Evolutionary conservation across 176 grass and related monocot species (phyloP), one percentile per base, ranked within the genome.

Genomic region (Urochloa ruziziensis): DNA sequence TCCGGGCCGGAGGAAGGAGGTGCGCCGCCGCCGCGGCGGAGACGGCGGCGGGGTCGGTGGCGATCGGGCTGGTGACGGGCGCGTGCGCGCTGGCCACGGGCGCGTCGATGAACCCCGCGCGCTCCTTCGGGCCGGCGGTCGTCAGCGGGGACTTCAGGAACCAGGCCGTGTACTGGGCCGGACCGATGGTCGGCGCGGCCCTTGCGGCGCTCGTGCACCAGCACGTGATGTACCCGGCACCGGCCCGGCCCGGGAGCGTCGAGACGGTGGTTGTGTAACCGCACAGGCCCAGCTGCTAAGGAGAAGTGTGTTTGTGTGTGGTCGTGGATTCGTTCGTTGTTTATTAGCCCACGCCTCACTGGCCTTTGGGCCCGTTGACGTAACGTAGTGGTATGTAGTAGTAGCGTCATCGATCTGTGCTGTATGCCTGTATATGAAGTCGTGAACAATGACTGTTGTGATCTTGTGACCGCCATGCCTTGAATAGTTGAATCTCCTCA

Each of bases 61-160:
- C 81, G 24, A 69, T 90, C n/a, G 91, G 85, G 24, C 80, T 93
- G 5, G 33, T 88, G 4, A 85, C 81, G 15, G 88, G 88, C 21
- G 78, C 91, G 30, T 75, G 75, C 43, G 37, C 37, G 6, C 1
- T 4, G 37, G 2, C 84, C n/a, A 85, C 81, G 10, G 88, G 88
- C 21, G 82, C 91, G 30, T 79, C 91, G 34, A 90, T 93, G 88
- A 90, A 93, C 66, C 91, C 91, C 0, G 88, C 91, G 75, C 44
- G 88, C 32, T 93, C 88, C 13, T 90, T 93, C 46, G 88, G 88
- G 4, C 67, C 91, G 27, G 88, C 88, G 16, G 75, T 94, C 34
- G 56, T 89, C 62, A 87, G 63, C 66, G 80, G 86, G 21, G 64
- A 86, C 18, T 89, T 78, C 75, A 83, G 72, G 68, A 91, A 89